Evolutionary conservation across 2,329 filamentous ascomycete genomes (phyloP).

Genomic region (Helotiales sp.): DNA sequence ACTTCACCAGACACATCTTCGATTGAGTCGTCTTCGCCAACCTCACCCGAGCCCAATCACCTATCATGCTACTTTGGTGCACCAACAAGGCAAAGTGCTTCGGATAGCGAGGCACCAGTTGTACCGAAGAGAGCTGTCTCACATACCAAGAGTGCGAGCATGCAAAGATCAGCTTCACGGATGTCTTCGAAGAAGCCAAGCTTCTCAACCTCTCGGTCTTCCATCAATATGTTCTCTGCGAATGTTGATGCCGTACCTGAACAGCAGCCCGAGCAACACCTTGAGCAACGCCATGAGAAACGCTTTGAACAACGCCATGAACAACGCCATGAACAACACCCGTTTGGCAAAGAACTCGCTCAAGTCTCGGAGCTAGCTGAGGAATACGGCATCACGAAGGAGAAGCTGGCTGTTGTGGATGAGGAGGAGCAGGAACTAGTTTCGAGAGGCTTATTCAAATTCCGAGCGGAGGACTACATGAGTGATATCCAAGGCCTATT

Average conservation of each 20-base stretch:
- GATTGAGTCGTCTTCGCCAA: slow-evolving; percentile 37
- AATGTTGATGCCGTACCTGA: slow-evolving; percentile 26
- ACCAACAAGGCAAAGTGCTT: slow-evolving; percentile 37
- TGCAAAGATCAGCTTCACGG: slow-evolving; percentile 67
- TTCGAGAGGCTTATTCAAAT: slow-evolving; percentile 69
- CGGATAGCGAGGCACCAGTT: slow-evolving; percentile 49
- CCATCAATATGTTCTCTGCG: slow-evolving; percentile 37
- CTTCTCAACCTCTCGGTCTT: slow-evolving; percentile 56
- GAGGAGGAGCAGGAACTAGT: slow-evolving; percentile 73
- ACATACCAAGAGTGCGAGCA: slow-evolving; percentile 83
- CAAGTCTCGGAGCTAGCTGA: slow-evolving; percentile 93
- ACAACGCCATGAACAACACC: slow-evolving; percentile 59
- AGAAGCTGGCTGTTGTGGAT: slow-evolving; percentile 59
- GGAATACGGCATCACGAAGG: slow-evolving; percentile 68
- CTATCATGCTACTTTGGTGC: slow-evolving; percentile 64
- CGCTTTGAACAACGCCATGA: too few relatives aligned
- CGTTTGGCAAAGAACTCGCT: slow-evolving; percentile 86
- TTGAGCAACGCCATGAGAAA: too few relatives aligned
- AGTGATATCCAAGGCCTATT: slow-evolving; percentile 70
- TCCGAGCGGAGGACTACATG: slow-evolving; percentile 81
- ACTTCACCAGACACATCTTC: slow-evolving; percentile 47
- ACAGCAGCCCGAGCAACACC: background rate
- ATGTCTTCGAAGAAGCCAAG: slow-evolving; percentile 59
- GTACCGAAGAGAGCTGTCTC: slow-evolving; percentile 80
- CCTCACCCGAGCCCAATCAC: slow-evolving; percentile 64